Conservation (phyloP, 2,329 filamentous ascomycete species). For the Tetracladium maxilliforme region DNA sequence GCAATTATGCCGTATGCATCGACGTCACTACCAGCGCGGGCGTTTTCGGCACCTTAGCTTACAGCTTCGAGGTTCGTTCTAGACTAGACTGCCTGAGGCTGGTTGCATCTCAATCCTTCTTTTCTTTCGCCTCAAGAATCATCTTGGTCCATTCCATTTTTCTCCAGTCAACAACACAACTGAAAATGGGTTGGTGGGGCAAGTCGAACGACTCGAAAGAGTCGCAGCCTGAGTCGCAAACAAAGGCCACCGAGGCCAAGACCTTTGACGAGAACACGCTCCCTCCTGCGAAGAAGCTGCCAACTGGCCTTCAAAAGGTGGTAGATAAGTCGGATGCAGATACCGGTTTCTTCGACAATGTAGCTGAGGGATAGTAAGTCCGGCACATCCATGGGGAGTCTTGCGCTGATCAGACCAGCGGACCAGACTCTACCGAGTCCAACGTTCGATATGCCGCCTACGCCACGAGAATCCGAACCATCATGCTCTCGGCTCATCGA, state of each 20-base stretch:
- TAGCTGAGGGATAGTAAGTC: slow-evolving; percentile 67
- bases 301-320: slow-evolving; percentile 38
- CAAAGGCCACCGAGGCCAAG: slow-evolving; percentile 12
- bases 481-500: slow-evolving; percentile 79
- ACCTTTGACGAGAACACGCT: slow-evolving; percentile 24
- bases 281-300: slow-evolving; percentile 33
- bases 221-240: too few relatives aligned
- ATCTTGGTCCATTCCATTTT: background rate
- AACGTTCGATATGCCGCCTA: slow-evolving; percentile 88
- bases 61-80: too few relatives aligned
- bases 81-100: too few relatives aligned
- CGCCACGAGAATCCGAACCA: slow-evolving; percentile 68
- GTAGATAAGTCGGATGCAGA: slow-evolving; percentile 44
- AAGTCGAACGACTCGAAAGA: too few relatives aligned
- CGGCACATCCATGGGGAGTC: slow-evolving; percentile 1
- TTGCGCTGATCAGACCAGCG: slow-evolving; percentile 26
- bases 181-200: slow-evolving; percentile 1
- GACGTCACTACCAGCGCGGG: background rate
- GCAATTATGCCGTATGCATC: background rate
- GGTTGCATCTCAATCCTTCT: background rate
- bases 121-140: background rate
- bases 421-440: slow-evolving; percentile 68
- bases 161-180: background rate
- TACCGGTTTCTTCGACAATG: slow-evolving; percentile 61
- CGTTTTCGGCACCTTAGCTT: background rate